Percentiles rank a stretch among this genome's conserved stretches.
Conservation (phyloP, 331 rosid species). For the Acacia concinna region DNA sequence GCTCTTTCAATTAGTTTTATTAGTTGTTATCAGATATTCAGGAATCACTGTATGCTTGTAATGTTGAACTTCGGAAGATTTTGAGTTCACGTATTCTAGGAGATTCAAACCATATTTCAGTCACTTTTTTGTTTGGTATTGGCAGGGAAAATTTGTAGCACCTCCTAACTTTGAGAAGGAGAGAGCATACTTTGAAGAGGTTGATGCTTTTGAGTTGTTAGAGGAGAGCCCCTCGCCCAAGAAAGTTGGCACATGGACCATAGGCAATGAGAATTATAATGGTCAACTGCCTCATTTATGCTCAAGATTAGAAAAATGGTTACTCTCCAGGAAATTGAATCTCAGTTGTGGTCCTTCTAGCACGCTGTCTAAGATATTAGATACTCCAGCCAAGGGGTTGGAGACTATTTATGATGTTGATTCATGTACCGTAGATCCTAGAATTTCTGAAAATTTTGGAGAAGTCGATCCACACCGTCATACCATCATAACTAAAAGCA, state of each 20-base stretch:
- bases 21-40: background rate
- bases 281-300: slow-evolving; percentile 56
- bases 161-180: slow-evolving; percentile 70
- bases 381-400: slow-evolving; percentile 46
- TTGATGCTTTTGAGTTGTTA: slow-evolving; percentile 86
- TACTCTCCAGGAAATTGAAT: slow-evolving; percentile 56
- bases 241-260: slow-evolving; percentile 64
- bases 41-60: background rate
- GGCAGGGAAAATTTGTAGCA: slow-evolving; percentile 53
- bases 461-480: slow-evolving; percentile 32
- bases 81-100: slow-evolving; percentile 8
- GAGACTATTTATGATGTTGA: slow-evolving; percentile 40
- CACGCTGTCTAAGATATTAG: slow-evolving; percentile 77
- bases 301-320: slow-evolving; percentile 78
- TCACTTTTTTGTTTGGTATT: slow-evolving; percentile 22
- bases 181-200: slow-evolving; percentile 73
- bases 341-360: slow-evolving; percentile 57
- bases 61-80: slow-evolving; percentile 3
- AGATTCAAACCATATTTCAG: slow-evolving; percentile 7
- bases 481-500: background rate
- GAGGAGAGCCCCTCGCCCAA: slow-evolving; percentile 98
- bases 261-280: slow-evolving; percentile 37
- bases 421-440: slow-evolving; percentile 30
- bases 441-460: slow-evolving; percentile 36
- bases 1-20: background rate